Percentiles rank a stretch among this genome's conserved stretches.
phyloP scores from a whole-genome alignment of 495 filamentous ascomycete species.

The Hypomontagnella submonticulosa region DNA sequence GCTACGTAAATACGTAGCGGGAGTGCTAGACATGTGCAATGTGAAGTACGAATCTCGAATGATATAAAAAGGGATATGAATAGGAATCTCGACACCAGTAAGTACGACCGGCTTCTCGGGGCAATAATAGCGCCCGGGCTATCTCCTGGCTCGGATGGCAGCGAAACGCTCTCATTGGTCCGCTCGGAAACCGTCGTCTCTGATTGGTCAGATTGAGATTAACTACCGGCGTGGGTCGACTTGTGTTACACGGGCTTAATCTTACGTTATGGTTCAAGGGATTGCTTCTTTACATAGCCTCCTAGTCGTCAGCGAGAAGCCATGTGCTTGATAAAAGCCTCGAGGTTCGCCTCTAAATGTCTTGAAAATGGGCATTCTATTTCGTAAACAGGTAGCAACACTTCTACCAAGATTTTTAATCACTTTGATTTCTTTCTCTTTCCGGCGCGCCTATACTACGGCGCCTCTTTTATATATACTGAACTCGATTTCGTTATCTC shows the following conservation, averaged over 20 bases:
- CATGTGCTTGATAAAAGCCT: conserved; percentile 4
- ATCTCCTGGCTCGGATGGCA: background rate
- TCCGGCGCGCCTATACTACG: too few relatives aligned
- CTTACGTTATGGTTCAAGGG: background rate
- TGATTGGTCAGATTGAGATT: conserved; percentile 22
- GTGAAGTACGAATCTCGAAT: too few relatives aligned
- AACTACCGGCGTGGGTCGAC: background rate
- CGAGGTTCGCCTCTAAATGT: background rate
- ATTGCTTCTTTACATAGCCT: too few relatives aligned
- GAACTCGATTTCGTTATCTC: background rate
- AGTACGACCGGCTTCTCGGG: background rate
- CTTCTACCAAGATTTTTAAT: too few relatives aligned
- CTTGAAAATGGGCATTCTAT: background rate
- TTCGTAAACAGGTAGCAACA: too few relatives aligned
- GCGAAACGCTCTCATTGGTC: conserved; percentile 15
- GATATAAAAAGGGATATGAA: too few relatives aligned
- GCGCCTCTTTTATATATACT: too few relatives aligned
- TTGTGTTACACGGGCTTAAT: too few relatives aligned
- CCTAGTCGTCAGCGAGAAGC: background rate
- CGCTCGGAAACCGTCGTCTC: conserved; percentile 9
- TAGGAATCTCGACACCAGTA: too few relatives aligned
- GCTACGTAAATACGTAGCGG: too few relatives aligned
- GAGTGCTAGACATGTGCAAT: too few relatives aligned
- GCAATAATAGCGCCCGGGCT: background rate
- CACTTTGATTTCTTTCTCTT: too few relatives aligned